These are phyloP conservation scores for Tricholoma sp. DNA, from an alignment of 768 basidiomycete genomes.

Conservation along the genomic window DNA sequence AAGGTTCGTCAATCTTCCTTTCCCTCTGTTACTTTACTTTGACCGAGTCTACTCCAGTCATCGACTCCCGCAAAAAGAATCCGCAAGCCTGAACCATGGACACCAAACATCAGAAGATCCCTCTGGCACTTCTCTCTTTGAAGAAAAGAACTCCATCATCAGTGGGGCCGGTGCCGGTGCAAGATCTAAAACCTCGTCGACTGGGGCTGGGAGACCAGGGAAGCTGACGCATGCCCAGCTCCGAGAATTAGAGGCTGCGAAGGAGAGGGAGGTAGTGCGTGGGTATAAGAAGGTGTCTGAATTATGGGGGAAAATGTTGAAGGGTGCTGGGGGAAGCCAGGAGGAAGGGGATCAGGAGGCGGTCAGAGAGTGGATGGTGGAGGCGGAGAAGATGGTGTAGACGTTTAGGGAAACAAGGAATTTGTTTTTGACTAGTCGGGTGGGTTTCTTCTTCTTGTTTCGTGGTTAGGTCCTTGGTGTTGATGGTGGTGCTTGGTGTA, in stretches of 20 bases:
- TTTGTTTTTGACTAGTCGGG: constrained; percentile 75
- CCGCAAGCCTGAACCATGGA: constrained; percentile 15
- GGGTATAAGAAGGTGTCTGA: constrained; percentile 59
- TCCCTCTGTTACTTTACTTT: neutral
- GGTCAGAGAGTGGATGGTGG: neutral
- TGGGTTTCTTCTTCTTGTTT: constrained; percentile 32
- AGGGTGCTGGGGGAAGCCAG: constrained; percentile 40
- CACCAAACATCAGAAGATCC: neutral
- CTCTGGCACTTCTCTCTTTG: constrained; percentile 52
- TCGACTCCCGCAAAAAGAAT: constrained; percentile 50
- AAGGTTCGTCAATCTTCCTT: constrained; percentile 46
- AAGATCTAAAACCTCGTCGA: constrained; percentile 24
- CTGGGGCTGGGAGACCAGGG: constrained; percentile 30
- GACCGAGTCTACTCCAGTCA: constrained; percentile 30
- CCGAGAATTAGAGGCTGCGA: constrained; percentile 56
- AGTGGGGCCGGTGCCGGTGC: neutral
- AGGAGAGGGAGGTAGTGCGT: constrained; percentile 57
- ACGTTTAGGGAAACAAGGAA: constrained; percentile 84
- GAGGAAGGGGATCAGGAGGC: constrained; percentile 72
- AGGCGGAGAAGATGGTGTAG: constrained; percentile 80
- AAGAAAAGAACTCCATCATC: constrained; percentile 35
- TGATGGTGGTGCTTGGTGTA: constrained; percentile 12
- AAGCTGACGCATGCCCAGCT: constrained; percentile 56
- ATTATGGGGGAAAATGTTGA: constrained; percentile 54
- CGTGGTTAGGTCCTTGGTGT: neutral